Conservation (phyloP, 2,329 filamentous ascomycete genomes). For the Trematosphaeria pertusa region DNA sequence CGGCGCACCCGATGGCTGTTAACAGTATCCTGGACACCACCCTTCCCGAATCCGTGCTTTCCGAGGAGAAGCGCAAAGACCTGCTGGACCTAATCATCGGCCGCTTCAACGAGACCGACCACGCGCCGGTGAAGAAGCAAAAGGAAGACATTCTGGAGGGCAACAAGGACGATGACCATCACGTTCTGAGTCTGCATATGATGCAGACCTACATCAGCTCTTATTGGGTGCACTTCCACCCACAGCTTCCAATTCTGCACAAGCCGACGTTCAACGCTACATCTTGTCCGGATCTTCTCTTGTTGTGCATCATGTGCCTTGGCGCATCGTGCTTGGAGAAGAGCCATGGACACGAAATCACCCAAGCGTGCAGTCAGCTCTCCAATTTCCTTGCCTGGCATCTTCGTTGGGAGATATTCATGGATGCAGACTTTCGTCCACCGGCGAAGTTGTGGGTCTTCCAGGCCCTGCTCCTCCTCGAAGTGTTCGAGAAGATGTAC, state of each 20-base stretch:
- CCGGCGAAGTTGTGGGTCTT: constrained; percentile 97
- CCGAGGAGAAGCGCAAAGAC: constrained; percentile 85
- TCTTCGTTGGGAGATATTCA: constrained; percentile 94
- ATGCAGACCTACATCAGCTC: constrained; percentile 90
- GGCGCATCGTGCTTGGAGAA: constrained; percentile 90
- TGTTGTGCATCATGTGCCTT: constrained; percentile 90
- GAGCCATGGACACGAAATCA: constrained; percentile 75
- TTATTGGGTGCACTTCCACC: constrained; percentile 94
- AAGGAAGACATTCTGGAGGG: constrained; percentile 82
- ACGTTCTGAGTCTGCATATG: constrained; percentile 84
- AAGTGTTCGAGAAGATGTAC: constrained; percentile 98
- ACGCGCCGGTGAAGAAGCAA: constrained; percentile 74
- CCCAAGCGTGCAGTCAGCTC: constrained; percentile 78
- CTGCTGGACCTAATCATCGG: constrained; percentile 81
- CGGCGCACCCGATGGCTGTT: constrained; percentile 87
- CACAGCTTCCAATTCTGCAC: constrained; percentile 92
- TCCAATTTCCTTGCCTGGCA: constrained; percentile 93
- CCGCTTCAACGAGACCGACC: constrained; percentile 81
- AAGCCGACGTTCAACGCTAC: constrained; percentile 92
- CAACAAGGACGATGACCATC: constrained; percentile 68
- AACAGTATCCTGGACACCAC: constrained; percentile 83
- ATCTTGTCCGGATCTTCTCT: constrained; percentile 80
- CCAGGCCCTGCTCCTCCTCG: constrained; percentile 85
- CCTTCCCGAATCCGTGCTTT: constrained; percentile 79
- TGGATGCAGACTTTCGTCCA: constrained; percentile 85